Conservation (phyloP, 441 rosid species). For the Lepidium campestre region DNA sequence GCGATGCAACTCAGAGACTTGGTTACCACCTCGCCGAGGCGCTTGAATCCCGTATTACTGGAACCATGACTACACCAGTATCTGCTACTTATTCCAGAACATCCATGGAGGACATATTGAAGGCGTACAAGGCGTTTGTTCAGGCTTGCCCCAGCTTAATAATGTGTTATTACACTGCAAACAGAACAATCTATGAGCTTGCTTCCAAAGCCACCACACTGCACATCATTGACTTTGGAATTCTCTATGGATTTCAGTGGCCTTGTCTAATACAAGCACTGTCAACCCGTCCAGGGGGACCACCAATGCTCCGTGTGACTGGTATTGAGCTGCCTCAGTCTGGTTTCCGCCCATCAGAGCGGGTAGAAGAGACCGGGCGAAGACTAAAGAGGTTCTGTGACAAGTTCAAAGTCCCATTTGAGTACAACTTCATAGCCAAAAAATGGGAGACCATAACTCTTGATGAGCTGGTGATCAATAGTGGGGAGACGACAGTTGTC, state of each 20-base stretch:
- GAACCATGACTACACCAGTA: constrained; percentile 41
- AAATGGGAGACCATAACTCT: constrained; percentile 80
- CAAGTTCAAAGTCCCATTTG: constrained; percentile 68
- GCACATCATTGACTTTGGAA: constrained; percentile 84
- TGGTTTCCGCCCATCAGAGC: constrained; percentile 76
- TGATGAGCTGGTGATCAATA: constrained; percentile 57
- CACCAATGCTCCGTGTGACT: constrained; percentile 73
- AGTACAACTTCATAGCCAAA: constrained; percentile 60
- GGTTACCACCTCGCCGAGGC: constrained; percentile 70
- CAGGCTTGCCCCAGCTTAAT: constrained; percentile 58
- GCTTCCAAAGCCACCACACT: constrained; percentile 51
- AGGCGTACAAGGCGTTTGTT: constrained; percentile 50
- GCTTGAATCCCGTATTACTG: constrained; percentile 72
- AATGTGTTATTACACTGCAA: constrained; percentile 66
- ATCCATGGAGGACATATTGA: constrained; percentile 58
- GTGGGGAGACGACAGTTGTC: constrained; percentile 57
- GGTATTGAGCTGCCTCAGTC: constrained; percentile 89
- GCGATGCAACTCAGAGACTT: constrained; percentile 69
- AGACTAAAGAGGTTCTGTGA: constrained; percentile 63
- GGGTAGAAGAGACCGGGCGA: constrained; percentile 75
- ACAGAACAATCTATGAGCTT: constrained; percentile 45
- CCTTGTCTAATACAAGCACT: constrained; percentile 81
- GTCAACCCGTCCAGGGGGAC: constrained; percentile 48
- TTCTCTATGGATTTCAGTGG: constrained; percentile 94
- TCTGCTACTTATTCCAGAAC: constrained; percentile 25